Evolutionary conservation across 2,329 filamentous ascomycete genomes (phyloP).

Genomic region (Penicillium sp.): DNA sequence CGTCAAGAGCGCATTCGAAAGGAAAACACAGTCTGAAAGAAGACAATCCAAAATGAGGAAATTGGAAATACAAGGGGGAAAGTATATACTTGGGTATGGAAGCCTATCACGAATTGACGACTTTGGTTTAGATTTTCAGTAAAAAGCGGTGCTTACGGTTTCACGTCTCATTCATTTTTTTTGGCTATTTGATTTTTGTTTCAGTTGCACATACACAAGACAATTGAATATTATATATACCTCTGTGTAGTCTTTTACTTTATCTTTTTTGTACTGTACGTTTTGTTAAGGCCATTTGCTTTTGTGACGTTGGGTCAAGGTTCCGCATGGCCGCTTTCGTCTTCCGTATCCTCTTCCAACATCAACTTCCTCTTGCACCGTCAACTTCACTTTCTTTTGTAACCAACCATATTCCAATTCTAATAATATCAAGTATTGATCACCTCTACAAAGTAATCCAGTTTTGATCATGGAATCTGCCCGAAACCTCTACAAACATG

Average conservation of each 20-base stretch:
- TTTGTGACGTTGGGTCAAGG: background rate
- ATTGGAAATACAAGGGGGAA: background rate
- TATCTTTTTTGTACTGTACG: no score
- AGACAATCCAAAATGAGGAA: no score
- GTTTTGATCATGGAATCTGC: constrained; percentile 31
- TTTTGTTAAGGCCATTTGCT: background rate
- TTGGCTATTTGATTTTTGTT: background rate
- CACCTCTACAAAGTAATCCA: background rate
- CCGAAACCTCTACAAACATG: constrained; percentile 53
- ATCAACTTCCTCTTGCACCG: background rate
- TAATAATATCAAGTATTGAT: background rate
- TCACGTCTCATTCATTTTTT: background rate
- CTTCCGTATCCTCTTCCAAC: background rate
- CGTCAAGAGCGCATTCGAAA: constrained; percentile 20
- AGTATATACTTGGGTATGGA: background rate
- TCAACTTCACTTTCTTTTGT: background rate
- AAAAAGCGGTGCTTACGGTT: background rate
- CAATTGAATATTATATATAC: background rate
- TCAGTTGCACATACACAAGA: background rate
- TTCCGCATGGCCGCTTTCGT: background rate
- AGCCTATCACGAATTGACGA: constrained; percentile 8
- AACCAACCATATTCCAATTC: background rate
- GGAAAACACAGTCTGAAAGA: background rate
- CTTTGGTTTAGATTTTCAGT: background rate
- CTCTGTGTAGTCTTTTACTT: background rate